Evolutionary conservation across 2,329 filamentous ascomycete genomes (phyloP).

Genomic region (Claviceps pusilla): DNA sequence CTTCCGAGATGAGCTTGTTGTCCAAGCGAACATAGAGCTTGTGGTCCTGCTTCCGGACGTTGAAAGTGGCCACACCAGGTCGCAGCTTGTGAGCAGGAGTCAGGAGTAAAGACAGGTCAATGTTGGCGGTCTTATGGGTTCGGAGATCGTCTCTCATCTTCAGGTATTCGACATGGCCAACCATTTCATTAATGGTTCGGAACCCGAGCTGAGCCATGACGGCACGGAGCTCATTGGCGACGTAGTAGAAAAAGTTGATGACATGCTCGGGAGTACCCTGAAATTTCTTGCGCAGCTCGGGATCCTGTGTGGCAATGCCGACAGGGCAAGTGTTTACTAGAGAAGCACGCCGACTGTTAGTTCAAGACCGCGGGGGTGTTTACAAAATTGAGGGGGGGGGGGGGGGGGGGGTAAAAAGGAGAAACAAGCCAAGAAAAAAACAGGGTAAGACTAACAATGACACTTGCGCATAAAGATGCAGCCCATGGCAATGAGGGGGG

Average conservation of each 20-base stretch:
- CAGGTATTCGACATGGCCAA: slow-evolving; percentile 76
- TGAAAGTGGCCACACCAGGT: slow-evolving; percentile 89
- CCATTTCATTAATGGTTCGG: slow-evolving; percentile 95
- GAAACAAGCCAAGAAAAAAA: too few species aligned
- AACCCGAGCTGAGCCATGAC: slow-evolving; percentile 95
- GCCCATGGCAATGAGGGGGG: slow-evolving; percentile 89
- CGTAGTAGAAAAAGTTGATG: slow-evolving; percentile 98
- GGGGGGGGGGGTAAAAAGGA: too few species aligned
- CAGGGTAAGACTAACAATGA: slow-evolving; percentile 18
- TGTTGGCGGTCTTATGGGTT: slow-evolving; percentile 79
- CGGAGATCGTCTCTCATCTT: slow-evolving; percentile 78
- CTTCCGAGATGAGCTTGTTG: slow-evolving; percentile 94
- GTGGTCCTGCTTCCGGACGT: slow-evolving; percentile 95
- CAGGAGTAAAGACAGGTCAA: slow-evolving; percentile 81
- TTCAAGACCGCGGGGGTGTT: too few species aligned
- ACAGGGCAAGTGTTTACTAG: slow-evolving; percentile 64
- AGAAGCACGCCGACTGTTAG: too few species aligned
- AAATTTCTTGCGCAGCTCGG: slow-evolving; percentile 89
- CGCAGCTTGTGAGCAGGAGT: slow-evolving; percentile 93
- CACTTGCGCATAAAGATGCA: slow-evolving; percentile 90
- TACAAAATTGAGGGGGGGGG: too few species aligned
- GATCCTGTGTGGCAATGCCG: slow-evolving; percentile 89
- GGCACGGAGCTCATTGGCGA: slow-evolving; percentile 86
- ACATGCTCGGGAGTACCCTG: slow-evolving; percentile 85
- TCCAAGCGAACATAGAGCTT: slow-evolving; percentile 83